Conservation (phyloP, 257 asterid species). For the Fraxinus americana region DNA sequence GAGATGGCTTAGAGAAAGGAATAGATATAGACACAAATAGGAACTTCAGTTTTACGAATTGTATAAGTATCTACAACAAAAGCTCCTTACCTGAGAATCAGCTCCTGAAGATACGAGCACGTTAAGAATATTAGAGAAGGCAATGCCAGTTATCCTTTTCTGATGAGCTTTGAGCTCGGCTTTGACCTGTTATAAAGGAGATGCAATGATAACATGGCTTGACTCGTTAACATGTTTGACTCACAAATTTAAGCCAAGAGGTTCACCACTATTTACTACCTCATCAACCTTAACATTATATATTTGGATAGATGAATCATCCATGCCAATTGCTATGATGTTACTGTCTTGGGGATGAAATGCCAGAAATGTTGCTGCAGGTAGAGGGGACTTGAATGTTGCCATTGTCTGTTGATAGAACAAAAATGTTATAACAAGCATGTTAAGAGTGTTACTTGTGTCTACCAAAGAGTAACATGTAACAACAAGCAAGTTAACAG, state of each 20-base stretch:
- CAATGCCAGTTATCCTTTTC: constrained; percentile 64
- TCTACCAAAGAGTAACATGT: too few species aligned
- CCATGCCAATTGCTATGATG: constrained; percentile 67
- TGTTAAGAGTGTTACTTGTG: too few species aligned
- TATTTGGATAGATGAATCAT: constrained; percentile 61
- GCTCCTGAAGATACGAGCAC: constrained; percentile 71
- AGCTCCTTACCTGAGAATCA: constrained; percentile 56
- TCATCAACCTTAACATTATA: constrained; percentile 36
- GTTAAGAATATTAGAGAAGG: constrained; percentile 52
- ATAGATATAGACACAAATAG: background rate
- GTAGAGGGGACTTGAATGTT: constrained; percentile 63
- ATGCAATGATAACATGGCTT: background rate
- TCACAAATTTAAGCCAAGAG: background rate
- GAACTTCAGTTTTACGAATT: background rate
- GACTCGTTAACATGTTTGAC: too few species aligned
- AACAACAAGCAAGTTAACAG: too few species aligned
- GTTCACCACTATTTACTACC: constrained; percentile 30
- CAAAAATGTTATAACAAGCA: too few species aligned
- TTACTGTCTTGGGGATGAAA: constrained; percentile 42
- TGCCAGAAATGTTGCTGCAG: constrained; percentile 50
- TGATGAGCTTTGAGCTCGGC: constrained; percentile 62
- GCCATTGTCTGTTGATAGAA: constrained; percentile 50
- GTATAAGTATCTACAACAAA: background rate
- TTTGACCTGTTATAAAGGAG: constrained; percentile 38
- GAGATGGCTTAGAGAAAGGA: background rate